phyloP scores from a whole-genome alignment of 805 yeast genomes.

The Yarrowia sp. region DNA sequence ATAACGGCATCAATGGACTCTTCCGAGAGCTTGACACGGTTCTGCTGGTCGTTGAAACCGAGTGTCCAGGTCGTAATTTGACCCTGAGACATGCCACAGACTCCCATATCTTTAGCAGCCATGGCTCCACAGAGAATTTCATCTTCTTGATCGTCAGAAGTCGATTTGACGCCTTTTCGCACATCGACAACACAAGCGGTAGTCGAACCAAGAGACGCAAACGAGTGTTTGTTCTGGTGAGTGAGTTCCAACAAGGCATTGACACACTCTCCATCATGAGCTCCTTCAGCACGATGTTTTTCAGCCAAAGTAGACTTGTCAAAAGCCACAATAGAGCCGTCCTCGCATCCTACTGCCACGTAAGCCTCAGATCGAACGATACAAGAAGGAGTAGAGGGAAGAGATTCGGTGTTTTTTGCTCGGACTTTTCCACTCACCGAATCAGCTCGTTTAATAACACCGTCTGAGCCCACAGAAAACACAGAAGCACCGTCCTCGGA shows the following conservation, averaged over 20 bases:
- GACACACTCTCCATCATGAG: conserved; percentile 69
- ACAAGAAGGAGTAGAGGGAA: conserved; percentile 35
- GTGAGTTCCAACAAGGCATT: conserved; percentile 71
- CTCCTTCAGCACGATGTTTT: conserved; percentile 49
- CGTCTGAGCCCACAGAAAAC: conserved; percentile 76
- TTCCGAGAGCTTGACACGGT: conserved; percentile 61
- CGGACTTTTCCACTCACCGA: conserved; percentile 73
- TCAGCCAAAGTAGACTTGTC: conserved; percentile 54
- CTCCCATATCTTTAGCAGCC: conserved; percentile 58
- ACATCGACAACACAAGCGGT: conserved; percentile 76
- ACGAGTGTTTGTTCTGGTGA: conserved; percentile 72
- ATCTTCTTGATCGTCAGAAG: conserved; percentile 89
- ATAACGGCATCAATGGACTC: conserved; percentile 33
- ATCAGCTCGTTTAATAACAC: conserved; percentile 69
- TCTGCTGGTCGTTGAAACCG: conserved; percentile 62
- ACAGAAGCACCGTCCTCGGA: conserved; percentile 58
- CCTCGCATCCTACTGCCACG: conserved; percentile 55
- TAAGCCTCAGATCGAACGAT: conserved; percentile 38
- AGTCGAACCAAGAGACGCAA: conserved; percentile 77
- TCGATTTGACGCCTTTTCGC: conserved; percentile 62
- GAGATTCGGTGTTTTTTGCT: conserved; percentile 46
- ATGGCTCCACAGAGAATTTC: conserved; percentile 77
- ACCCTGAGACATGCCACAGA: conserved; percentile 91
- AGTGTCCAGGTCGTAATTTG: conserved; percentile 81
- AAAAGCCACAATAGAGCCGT: conserved; percentile 62